These are phyloP conservation scores for Cladosporium sp. DNA, from an alignment of 2,329 filamentous ascomycete genomes.

Conservation along the genomic window DNA sequence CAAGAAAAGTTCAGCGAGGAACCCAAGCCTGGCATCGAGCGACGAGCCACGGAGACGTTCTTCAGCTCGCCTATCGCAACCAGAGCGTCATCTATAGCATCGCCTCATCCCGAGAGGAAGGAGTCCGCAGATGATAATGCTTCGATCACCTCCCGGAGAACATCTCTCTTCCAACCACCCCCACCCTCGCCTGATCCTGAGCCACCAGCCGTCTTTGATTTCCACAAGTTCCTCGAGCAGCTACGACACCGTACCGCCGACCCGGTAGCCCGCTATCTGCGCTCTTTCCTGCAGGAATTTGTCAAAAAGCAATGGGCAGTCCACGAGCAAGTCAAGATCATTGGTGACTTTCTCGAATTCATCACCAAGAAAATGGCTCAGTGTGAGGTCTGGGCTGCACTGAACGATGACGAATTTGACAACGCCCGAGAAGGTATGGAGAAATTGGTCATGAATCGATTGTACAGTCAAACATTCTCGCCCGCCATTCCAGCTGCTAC, in stretches of 20 bases:
- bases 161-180: slow-evolving; percentile 54
- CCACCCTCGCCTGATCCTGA: slow-evolving; percentile 59
- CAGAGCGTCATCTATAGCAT: background rate
- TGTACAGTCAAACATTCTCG: slow-evolving; percentile 95
- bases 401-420: slow-evolving; percentile 95
- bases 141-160: slow-evolving; percentile 9
- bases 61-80: slow-evolving; percentile 1
- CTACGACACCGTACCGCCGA: slow-evolving; percentile 96
- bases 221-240: slow-evolving; percentile 94
- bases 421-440: slow-evolving; percentile 99
- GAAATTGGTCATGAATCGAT: slow-evolving; percentile 96
- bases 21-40: background rate
- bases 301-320: slow-evolving; percentile 99
- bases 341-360: slow-evolving; percentile 91
- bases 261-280: slow-evolving; percentile 89
- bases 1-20: slow-evolving; percentile 18
- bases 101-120: background rate
- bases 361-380: slow-evolving; percentile 98
- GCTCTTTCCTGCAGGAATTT: slow-evolving; percentile 92
- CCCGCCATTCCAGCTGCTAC: slow-evolving; percentile 83
- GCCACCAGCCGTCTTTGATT: slow-evolving; percentile 86
- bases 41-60: slow-evolving; percentile 6
- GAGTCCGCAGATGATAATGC: slow-evolving; percentile 7
- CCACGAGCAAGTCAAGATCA: slow-evolving; percentile 98
- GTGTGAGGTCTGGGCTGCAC: slow-evolving; percentile 93